Conservation (phyloP, 768 basidiomycete species). For the Suillus occidentalis region DNA sequence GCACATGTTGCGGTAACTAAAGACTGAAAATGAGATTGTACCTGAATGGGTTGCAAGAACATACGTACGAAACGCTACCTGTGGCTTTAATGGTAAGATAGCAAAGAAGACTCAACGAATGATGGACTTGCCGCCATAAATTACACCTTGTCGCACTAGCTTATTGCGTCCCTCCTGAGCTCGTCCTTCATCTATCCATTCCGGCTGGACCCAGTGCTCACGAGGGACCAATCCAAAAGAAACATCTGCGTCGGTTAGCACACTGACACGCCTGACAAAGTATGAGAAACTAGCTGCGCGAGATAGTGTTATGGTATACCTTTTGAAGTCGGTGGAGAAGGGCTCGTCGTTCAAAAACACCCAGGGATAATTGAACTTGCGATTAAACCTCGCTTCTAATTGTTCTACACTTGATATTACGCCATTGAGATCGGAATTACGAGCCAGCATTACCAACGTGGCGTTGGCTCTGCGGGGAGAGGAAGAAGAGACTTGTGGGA, state of each 20-base stretch:
- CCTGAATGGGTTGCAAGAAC: background rate
- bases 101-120: background rate
- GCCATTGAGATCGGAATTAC: slow-evolving; percentile 46
- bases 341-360: slow-evolving; percentile 63
- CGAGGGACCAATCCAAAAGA: slow-evolving; percentile 58
- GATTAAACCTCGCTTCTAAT: slow-evolving; percentile 60
- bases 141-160: slow-evolving; percentile 49
- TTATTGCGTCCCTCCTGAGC: slow-evolving; percentile 52
- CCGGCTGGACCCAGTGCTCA: slow-evolving; percentile 71
- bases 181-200: slow-evolving; percentile 68
- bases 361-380: slow-evolving; percentile 58
- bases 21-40: background rate
- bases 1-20: slow-evolving; percentile 76
- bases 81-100: slow-evolving; percentile 7
- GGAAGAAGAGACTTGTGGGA: background rate
- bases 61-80: slow-evolving; percentile 47
- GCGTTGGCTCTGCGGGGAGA: slow-evolving; percentile 50
- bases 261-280: slow-evolving; percentile 30
- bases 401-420: slow-evolving; percentile 51
- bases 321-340: slow-evolving; percentile 55
- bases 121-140: slow-evolving; percentile 45
- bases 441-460: slow-evolving; percentile 55
- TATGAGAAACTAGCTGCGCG: slow-evolving; percentile 17
- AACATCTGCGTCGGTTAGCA: slow-evolving; percentile 43
- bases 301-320: slow-evolving; percentile 21